Evolutionary conservation across 2,329 filamentous ascomycete species (phyloP).

Genomic region (Botryotinia narcissicola): DNA sequence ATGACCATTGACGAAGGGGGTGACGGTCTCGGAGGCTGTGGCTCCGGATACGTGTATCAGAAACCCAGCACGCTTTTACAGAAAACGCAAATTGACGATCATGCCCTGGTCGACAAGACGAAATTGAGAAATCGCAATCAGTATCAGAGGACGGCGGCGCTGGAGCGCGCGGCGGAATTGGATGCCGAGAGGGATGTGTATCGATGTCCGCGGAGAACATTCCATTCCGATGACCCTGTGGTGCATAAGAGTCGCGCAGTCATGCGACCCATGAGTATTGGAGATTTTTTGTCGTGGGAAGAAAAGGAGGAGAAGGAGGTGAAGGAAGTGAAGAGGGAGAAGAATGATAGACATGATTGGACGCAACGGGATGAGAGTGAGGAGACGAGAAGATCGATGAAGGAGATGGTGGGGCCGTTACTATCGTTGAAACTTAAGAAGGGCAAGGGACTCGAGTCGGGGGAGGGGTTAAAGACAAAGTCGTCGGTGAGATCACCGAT

Average conservation of each 20-base stretch:
- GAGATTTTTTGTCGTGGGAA: constrained; percentile 29
- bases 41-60: not conserved
- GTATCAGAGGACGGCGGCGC: constrained; percentile 43
- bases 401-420: constrained; percentile 31
- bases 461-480: not conserved
- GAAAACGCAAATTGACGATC: constrained; percentile 31
- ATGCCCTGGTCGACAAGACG: constrained; percentile 40
- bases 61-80: constrained; percentile 25
- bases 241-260: constrained; percentile 9
- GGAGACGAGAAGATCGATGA: constrained; percentile 29
- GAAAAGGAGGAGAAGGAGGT: constrained; percentile 21
- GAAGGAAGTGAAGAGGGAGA: constrained; percentile 5
- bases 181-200: constrained; percentile 35
- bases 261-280: constrained; percentile 30
- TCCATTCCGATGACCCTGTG: constrained; percentile 26
- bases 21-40: not conserved
- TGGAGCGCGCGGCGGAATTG: constrained; percentile 42
- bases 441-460: constrained; percentile 26
- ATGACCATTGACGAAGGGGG: constrained; percentile 31
- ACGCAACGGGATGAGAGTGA: constrained; percentile 53
- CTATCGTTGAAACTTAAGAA: constrained; percentile 48
- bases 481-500: not conserved
- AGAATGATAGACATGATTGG: constrained; percentile 48
- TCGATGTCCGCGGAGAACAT: constrained; percentile 38
- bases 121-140: constrained; percentile 44